Percentiles rank a stretch among this genome's conserved stretches.
Evolutionary conservation across 495 filamentous ascomycete genomes (phyloP).

Genomic region (Hypomontagnella monticulosa): DNA sequence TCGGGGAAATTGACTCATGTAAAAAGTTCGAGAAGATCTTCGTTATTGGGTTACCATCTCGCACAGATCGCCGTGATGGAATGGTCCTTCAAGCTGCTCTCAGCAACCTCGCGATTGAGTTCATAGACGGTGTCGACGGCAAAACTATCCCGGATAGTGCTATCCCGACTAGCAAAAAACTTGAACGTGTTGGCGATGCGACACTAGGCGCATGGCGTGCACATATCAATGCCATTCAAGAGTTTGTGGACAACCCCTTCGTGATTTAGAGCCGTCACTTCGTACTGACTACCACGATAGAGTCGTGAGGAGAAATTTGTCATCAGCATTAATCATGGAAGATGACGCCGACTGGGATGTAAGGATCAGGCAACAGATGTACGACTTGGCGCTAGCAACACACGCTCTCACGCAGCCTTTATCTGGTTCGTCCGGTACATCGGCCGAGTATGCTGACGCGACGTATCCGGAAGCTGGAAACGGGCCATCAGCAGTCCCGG

Average conservation of each 20-base stretch:
- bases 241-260: conserved; percentile 26
- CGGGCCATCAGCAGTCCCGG: conserved; percentile 17
- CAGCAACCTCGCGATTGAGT: conserved; percentile 59
- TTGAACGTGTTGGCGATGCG: conserved; percentile 20
- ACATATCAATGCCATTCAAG: conserved; percentile 45
- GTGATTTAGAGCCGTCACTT: not conserved
- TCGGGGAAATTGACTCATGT: too few species aligned
- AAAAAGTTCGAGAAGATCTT: conserved; percentile 63
- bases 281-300: conserved; percentile 29
- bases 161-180: conserved; percentile 39
- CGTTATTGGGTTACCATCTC: conserved; percentile 59
- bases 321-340: conserved; percentile 64
- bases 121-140: conserved; percentile 56
- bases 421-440: not conserved
- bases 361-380: conserved; percentile 59
- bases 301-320: conserved; percentile 56
- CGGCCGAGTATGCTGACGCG: conserved; percentile 31
- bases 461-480: conserved; percentile 29
- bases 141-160: conserved; percentile 51
- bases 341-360: conserved; percentile 70
- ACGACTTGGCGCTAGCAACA: conserved; percentile 55
- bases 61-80: conserved; percentile 66
- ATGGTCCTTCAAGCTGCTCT: conserved; percentile 59
- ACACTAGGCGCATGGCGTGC: conserved; percentile 41
- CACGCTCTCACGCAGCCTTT: conserved; percentile 48